Base-by-base conservation (phyloP, 805 yeast genomes). In the Hermanozyma aechmeae region DNA sequence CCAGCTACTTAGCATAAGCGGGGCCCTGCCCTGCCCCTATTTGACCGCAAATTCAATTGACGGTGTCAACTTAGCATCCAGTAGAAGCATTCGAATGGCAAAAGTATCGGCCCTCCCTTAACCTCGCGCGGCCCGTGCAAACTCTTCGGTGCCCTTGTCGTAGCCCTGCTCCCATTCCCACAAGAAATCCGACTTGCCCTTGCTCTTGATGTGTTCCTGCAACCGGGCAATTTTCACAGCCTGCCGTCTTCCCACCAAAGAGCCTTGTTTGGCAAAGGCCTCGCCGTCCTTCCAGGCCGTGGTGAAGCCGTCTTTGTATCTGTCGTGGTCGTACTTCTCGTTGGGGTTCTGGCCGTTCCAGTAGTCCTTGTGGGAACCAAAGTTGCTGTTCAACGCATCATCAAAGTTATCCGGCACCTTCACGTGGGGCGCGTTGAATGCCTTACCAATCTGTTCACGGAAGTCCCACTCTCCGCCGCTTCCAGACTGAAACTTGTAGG, bases 381-480 rank as follows among this genome's bases (percentile, higher is more conserved):
- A 57, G 14, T 64, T 65, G 7, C 45, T 37, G 17, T 58, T 50
- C 35, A 65, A 47, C 3, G 47, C 48, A 14, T 58, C 53, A n/a
- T 69, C 62, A 34, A 68, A 60, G 8, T 55, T 57, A 5, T 54
- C 46, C 1, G 79, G 78, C 1, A 58, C 25, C 3, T 41, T 33
- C 14, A 46, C 45, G 19, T 37, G 39, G 21, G 50, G 43, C 3
- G 45, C 33, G 10, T 30, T 28, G 23, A 58, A 52, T 5, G 45
- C 42, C 29, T 58, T 56, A 14, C 78, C 75, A 13, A 68, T 59
- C 86, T 82, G 83, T 21, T 85, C 81, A 15, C 68, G 65, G 55
- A 84, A 79, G 28, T 92, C 96, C 97, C 97, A 89, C 56, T 85
- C 96, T 11, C 97, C 97, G 24, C 96, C 96, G 46, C 78, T 79